Base-by-base conservation (phyloP, 2,329 filamentous ascomycete species). In the Dendryphion nanum region DNA sequence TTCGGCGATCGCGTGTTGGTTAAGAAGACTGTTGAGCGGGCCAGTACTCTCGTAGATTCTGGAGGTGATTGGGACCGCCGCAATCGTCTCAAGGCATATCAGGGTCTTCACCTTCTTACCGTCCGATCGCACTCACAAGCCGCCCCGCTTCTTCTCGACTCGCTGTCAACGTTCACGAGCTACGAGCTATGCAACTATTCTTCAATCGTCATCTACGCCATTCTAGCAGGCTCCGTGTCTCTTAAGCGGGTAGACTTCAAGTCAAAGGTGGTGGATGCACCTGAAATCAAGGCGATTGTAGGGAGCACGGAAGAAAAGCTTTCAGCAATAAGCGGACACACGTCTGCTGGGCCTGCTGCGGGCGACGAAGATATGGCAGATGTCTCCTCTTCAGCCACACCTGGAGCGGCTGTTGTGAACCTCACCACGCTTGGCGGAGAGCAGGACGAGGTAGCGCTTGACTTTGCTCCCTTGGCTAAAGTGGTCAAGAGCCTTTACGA, bases 121-220 rank as follows among this genome's bases (percentile, higher is more conserved):
- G 81, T 93, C 50, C 89, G 93, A 54, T 90, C 89, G 45, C 89
- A 97, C 76, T 87, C 83, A 66, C 75, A 88, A 42, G 90, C 89
- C 28, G 93, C 93, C 2, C 91, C 93, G 28, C 80, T 96, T 8
- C 84, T 98, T 35, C 88, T 98, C 60, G 93, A 98, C 75, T 95
- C 89, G 62, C 78, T 98, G 51, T 96, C 91, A 18, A 98, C 93
- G 16, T 98, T 98, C 68, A 98, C 93, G 46, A 96, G 89, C 67
- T 96, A 96, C 73, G 93, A 98, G 70, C 82, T 98, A 34, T 98
- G 93, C 82, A 91, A 85, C 51, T 98, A 98, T 75, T 95, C 89
- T 42, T 86, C 82, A 44, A 81, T 98, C 17, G 93, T 98, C 35
- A 83, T 96, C 40, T 98, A 97, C 73, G 89, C 93, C 2, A 91